Percentiles rank a stretch among this genome's conserved stretches.
phyloP scores from a whole-genome alignment of 2,329 filamentous ascomycete species.

The Camillea tinctor region DNA sequence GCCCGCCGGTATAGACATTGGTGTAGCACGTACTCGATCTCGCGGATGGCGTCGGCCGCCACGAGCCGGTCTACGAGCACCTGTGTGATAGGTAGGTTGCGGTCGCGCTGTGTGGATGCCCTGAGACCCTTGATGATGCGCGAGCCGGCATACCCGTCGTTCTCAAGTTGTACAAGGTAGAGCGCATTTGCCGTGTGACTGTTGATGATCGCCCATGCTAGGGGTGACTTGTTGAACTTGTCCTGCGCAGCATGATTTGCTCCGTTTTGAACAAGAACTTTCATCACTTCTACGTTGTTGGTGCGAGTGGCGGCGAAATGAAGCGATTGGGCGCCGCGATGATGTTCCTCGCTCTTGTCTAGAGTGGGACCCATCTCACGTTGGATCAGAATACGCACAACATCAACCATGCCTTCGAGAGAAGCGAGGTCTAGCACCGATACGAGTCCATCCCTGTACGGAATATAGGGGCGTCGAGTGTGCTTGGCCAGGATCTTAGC shows the following conservation, averaged over 20 bases:
- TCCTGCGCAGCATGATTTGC: background rate
- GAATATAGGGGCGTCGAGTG: background rate
- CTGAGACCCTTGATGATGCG: background rate
- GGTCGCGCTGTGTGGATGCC: background rate
- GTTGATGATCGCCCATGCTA: background rate
- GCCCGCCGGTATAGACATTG: background rate
- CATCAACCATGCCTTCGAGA: background rate
- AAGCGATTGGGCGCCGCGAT: background rate
- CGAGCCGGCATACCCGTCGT: background rate
- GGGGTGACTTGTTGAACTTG: background rate
- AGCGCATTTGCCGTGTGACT: background rate
- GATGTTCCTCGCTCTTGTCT: background rate
- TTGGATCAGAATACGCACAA: background rate
- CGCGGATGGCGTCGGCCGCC: background rate
- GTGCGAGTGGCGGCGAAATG: background rate
- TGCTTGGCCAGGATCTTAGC: background rate
- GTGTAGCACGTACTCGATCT: background rate
- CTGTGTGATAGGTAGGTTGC: background rate
- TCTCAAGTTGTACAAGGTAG: background rate
- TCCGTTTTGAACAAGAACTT: background rate
- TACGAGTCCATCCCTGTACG: background rate
- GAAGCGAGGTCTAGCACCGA: background rate
- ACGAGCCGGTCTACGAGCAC: background rate
- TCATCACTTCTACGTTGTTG: background rate
- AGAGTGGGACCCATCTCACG: background rate